Conservation (phyloP, 1,139 yeast species). For the Taphrina confusa region DNA sequence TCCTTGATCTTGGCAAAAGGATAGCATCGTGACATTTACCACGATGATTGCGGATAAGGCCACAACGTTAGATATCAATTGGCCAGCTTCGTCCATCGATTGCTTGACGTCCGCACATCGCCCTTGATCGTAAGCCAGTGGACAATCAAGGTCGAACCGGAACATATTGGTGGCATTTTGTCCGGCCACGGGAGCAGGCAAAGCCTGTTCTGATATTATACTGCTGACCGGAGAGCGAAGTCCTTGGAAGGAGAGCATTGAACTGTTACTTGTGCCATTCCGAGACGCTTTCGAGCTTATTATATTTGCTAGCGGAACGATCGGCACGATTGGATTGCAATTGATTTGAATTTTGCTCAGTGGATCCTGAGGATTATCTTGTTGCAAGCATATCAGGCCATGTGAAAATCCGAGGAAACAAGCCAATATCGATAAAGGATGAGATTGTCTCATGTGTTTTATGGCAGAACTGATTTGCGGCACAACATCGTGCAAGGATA, state of each 20-base stretch:
- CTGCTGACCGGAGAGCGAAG: slow-evolving; percentile 20
- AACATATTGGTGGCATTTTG: slow-evolving; percentile 13
- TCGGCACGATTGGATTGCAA: slow-evolving; percentile 9
- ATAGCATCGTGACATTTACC: slow-evolving; percentile 19
- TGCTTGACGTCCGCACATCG: slow-evolving; percentile 8
- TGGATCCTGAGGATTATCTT: slow-evolving; percentile 17
- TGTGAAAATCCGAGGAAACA: no score
- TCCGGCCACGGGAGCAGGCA: slow-evolving; percentile 17
- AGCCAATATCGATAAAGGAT: no score
- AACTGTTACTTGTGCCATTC: not conserved
- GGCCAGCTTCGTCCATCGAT: slow-evolving; percentile 17
- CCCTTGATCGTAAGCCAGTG: not conserved
- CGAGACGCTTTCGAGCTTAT: not conserved
- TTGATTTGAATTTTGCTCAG: slow-evolving; percentile 3
- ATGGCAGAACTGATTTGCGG: no score
- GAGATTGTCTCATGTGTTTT: no score
- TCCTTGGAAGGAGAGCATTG: slow-evolving; percentile 1
- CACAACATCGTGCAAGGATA: no score
- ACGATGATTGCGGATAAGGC: not conserved
- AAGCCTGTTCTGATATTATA: slow-evolving; percentile 8
- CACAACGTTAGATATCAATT: slow-evolving; percentile 22
- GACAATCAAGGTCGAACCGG: slow-evolving; percentile 10
- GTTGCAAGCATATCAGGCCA: slow-evolving; percentile 19
- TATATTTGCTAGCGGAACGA: not conserved
- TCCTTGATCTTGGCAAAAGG: slow-evolving; percentile 10